Evolutionary conservation across 495 filamentous ascomycete species (phyloP).

Genomic region (Lophiotrema nucula): DNA sequence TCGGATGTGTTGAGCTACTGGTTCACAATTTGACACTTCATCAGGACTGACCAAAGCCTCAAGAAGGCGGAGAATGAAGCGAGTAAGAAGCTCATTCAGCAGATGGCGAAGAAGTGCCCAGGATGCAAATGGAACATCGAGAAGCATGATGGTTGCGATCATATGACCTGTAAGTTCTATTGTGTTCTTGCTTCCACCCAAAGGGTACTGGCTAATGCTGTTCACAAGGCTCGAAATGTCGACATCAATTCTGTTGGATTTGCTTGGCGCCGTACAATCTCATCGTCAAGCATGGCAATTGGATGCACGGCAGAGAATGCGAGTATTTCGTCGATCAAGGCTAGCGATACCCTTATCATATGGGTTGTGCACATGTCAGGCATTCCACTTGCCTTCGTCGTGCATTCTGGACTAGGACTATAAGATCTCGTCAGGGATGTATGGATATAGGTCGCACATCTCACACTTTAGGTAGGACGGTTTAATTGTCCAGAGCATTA

Average conservation of each 20-base stretch:
- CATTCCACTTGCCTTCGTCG: too few species aligned
- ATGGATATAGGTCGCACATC: too few species aligned
- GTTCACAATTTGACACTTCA: too few species aligned
- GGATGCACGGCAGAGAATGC: constrained; percentile 14
- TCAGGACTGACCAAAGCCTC: constrained; percentile 20
- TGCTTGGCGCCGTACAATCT: constrained; percentile 31
- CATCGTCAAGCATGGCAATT: constrained; percentile 14
- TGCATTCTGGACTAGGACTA: too few species aligned
- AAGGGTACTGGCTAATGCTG: background rate
- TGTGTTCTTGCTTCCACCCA: background rate
- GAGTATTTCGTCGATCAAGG: background rate
- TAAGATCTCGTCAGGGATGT: too few species aligned
- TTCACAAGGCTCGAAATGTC: constrained; percentile 33
- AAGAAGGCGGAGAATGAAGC: constrained; percentile 32
- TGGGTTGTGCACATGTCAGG: too few species aligned
- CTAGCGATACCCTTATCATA: too few species aligned
- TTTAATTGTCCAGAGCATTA: too few species aligned
- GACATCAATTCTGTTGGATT: constrained; percentile 39
- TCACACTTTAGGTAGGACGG: too few species aligned
- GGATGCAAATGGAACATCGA: constrained; percentile 40
- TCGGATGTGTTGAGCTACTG: too few species aligned
- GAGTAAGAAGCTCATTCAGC: constrained; percentile 31
- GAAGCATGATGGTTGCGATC: constrained; percentile 42
- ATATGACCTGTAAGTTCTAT: constrained; percentile 42
- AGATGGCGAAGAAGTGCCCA: constrained; percentile 38